Evolutionary conservation across 305 asterid genomes (phyloP).

Genomic region (Rubia balearica): DNA sequence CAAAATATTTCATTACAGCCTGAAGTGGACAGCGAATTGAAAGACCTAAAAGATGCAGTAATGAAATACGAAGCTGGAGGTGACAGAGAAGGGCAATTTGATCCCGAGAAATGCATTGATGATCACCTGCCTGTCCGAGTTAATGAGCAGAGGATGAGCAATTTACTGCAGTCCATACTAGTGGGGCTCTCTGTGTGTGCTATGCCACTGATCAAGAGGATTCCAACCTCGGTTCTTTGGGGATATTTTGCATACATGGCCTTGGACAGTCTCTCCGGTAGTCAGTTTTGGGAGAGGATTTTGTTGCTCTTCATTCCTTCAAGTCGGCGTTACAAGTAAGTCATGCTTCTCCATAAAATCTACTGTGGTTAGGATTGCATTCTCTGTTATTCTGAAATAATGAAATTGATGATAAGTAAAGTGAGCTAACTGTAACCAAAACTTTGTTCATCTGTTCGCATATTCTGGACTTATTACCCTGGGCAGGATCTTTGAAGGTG

Average conservation of each 20-base stretch:
- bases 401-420: too few species aligned
- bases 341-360: constrained; percentile 1
- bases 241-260: constrained; percentile 98
- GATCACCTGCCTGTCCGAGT: constrained; percentile 83
- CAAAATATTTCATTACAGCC: constrained; percentile 30
- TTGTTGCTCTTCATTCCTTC: constrained; percentile 63
- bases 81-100: constrained; percentile 35
- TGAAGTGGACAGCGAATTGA: constrained; percentile 50
- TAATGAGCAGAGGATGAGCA: constrained; percentile 85
- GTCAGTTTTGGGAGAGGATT: constrained; percentile 89
- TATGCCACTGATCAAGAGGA: constrained; percentile 61
- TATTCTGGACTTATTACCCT: constrained; percentile 4
- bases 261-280: constrained; percentile 84
- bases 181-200: constrained; percentile 57
- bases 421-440: background rate
- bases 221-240: constrained; percentile 91
- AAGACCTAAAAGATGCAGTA: constrained; percentile 71
- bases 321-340: constrained; percentile 83
- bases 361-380: background rate
- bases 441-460: background rate
- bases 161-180: constrained; percentile 66
- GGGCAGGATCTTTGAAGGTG: constrained; percentile 60
- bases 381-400: too few species aligned
- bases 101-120: constrained; percentile 68
- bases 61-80: constrained; percentile 50